Evolutionary conservation across 352 stramenopile genomes (phyloP).

Genomic region (Elongisporangium anandrum): DNA sequence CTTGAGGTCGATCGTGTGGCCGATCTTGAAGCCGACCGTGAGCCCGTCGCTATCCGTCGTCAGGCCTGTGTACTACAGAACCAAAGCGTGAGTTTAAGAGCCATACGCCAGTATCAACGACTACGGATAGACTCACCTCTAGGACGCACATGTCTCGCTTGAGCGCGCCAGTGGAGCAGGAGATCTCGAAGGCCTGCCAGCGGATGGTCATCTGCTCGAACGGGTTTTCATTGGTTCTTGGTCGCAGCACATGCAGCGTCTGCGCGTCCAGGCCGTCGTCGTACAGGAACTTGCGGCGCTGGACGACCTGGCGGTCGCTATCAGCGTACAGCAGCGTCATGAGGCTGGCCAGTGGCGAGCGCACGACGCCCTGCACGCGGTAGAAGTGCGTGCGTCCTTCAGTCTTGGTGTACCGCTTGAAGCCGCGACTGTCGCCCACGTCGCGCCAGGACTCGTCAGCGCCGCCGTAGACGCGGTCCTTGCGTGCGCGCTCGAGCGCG

Average conservation of each 20-base stretch:
- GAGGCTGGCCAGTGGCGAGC: conserved; percentile 46
- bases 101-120: neutral
- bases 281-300: conserved; percentile 48
- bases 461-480: conserved; percentile 35
- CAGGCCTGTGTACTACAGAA: conserved; percentile 42
- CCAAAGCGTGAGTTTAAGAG: neutral
- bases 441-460: conserved; percentile 55
- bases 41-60: conserved; percentile 46
- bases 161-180: conserved; percentile 36
- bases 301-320: conserved; percentile 30
- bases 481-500: conserved; percentile 27
- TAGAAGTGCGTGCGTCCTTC: conserved; percentile 42
- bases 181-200: conserved; percentile 65
- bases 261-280: conserved; percentile 57
- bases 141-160: conserved; percentile 67
- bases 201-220: conserved; percentile 66
- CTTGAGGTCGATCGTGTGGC: conserved; percentile 43
- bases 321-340: conserved; percentile 63
- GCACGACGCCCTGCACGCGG: conserved; percentile 49
- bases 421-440: conserved; percentile 37
- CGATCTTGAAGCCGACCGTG: conserved; percentile 59
- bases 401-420: conserved; percentile 54
- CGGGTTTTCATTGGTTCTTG: conserved; percentile 32
- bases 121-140: conserved; percentile 12
- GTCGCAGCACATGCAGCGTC: conserved; percentile 49